Conservation (phyloP, 2,329 filamentous ascomycete genomes). For the Paracamarosporium sp. region DNA sequence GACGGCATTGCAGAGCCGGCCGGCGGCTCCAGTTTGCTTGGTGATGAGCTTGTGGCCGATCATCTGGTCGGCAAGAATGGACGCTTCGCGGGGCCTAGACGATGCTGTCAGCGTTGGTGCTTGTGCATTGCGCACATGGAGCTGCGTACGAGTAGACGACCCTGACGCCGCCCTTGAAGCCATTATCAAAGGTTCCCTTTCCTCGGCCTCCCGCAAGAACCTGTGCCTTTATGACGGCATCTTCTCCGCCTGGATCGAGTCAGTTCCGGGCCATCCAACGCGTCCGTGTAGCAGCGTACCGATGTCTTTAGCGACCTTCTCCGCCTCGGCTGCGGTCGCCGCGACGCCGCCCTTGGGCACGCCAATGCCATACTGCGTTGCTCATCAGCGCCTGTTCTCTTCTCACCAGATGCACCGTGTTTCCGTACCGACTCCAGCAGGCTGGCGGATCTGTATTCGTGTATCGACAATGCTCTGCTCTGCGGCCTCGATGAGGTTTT, state of each 20-base stretch:
- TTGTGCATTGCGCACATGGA: constrained; percentile 5
- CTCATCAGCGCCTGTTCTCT: constrained; percentile 30
- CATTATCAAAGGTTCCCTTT: constrained; percentile 98
- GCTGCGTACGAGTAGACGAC: constrained; percentile 88
- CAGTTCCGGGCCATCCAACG: constrained; percentile 30
- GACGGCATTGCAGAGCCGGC: constrained; percentile 94
- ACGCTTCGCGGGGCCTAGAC: constrained; percentile 78
- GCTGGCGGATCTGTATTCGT: constrained; percentile 96
- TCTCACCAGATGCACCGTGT: constrained; percentile 14
- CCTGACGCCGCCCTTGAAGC: constrained; percentile 96
- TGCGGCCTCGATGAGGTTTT: constrained; percentile 68
- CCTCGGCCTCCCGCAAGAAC: constrained; percentile 96
- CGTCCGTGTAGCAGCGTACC: constrained; percentile 58
- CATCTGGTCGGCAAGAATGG: constrained; percentile 99
- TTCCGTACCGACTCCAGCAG: constrained; percentile 72
- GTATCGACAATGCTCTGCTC: constrained; percentile 88
- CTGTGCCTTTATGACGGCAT: constrained; percentile 99
- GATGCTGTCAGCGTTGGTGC: constrained; percentile 18
- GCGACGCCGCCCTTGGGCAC: constrained; percentile 91
- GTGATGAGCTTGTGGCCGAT: constrained; percentile 99
- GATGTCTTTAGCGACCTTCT: constrained; percentile 88
- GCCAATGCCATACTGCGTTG: constrained; percentile 83
- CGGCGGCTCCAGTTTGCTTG: constrained; percentile 95
- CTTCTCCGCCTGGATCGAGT: constrained; percentile 69
- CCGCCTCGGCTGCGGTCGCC: constrained; percentile 82